Conservation (phyloP, 2,329 filamentous ascomycete species). For the Colletotrichum tropicale region DNA sequence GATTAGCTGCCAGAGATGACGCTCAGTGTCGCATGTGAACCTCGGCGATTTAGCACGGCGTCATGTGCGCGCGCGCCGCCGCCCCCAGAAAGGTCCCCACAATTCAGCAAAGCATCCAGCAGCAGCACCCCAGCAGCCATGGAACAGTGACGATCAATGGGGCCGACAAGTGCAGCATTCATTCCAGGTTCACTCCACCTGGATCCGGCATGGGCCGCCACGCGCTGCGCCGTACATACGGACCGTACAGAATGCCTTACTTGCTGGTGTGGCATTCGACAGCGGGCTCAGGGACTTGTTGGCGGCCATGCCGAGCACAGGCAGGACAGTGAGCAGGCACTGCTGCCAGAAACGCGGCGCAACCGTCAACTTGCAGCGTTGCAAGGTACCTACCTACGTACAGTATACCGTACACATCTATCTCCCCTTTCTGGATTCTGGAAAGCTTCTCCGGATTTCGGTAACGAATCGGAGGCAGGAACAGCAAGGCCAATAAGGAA, state of each 20-base stretch:
- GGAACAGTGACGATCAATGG: neutral
- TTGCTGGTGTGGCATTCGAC: neutral
- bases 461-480: neutral
- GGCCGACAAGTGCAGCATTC: neutral
- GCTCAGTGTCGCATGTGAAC: conserved; percentile 24
- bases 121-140: neutral
- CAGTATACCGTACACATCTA: neutral
- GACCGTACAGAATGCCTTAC: neutral
- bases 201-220: neutral
- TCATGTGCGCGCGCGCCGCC: conserved; percentile 10
- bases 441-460: neutral
- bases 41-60: conserved; percentile 20
- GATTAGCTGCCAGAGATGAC: conserved; percentile 9
- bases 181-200: neutral
- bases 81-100: neutral
- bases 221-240: neutral
- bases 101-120: neutral
- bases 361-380: neutral
- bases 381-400: neutral
- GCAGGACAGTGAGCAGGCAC: neutral
- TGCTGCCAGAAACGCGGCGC: neutral
- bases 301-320: neutral
- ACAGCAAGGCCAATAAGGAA: too few species aligned
- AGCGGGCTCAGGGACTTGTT: neutral
- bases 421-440: neutral